Conservation (phyloP, 768 basidiomycete species). For the Xerocomus potaroensis region DNA sequence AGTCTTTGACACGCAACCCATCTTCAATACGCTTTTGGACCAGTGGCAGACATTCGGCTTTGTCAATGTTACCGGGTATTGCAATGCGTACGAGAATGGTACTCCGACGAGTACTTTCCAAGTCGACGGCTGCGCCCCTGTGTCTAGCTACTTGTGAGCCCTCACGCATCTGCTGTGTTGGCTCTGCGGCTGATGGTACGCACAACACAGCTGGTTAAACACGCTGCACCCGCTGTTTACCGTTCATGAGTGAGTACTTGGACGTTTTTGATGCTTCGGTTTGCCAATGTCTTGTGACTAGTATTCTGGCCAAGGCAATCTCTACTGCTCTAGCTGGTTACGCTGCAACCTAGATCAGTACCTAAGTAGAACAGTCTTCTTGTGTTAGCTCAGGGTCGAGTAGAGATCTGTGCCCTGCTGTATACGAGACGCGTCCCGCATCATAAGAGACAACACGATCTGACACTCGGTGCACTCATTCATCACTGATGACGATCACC, state of each 20-base stretch:
- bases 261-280: not conserved
- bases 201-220: conserved; percentile 51
- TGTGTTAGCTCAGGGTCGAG: not conserved
- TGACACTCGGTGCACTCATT: too few species aligned
- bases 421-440: conserved; percentile 4
- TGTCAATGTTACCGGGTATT: conserved; percentile 55
- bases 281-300: conserved; percentile 18
- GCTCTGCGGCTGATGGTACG: not conserved
- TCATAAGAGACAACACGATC: too few species aligned
- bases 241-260: conserved; percentile 49
- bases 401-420: not conserved
- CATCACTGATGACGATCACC: conserved; percentile 37
- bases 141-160: conserved; percentile 64
- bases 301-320: conserved; percentile 49
- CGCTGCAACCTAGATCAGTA: conserved; percentile 5
- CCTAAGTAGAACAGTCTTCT: too few species aligned
- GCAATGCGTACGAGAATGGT: conserved; percentile 56
- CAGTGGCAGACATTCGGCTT: conserved; percentile 50
- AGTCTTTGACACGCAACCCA: conserved; percentile 52
- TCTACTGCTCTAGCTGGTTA: conserved; percentile 41
- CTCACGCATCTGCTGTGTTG: conserved; percentile 1
- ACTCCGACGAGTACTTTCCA: conserved; percentile 51
- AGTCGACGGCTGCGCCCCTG: conserved; percentile 54
- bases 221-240: conserved; percentile 58
- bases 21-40: conserved; percentile 58